phyloP scores from a whole-genome alignment of 164 flowering plant genomes.

The Vitis amurensis region DNA sequence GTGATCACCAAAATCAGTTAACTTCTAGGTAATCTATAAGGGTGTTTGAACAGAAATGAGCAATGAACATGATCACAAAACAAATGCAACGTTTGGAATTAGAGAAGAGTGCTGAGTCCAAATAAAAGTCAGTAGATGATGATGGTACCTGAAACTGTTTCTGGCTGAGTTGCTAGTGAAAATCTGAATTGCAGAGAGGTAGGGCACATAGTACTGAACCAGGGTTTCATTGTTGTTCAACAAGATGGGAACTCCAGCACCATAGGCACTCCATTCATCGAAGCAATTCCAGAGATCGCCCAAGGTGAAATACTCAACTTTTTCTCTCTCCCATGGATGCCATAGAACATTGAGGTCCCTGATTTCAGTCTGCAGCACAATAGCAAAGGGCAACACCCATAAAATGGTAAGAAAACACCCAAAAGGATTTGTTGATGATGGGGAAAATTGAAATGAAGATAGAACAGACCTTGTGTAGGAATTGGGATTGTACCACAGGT shows the following conservation, averaged over 20 bases:
- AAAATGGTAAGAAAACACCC: background rate
- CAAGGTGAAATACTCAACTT: slow-evolving; percentile 73
- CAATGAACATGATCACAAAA: too few relatives aligned
- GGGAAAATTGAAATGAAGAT: background rate
- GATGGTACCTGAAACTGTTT: slow-evolving; percentile 45
- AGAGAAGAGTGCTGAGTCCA: too few relatives aligned
- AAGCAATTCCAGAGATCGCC: slow-evolving; percentile 86
- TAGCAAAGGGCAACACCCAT: background rate
- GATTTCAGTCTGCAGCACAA: slow-evolving; percentile 48
- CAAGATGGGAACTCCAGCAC: slow-evolving; percentile 78
- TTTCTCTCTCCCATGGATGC: slow-evolving; percentile 90
- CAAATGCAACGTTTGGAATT: too few relatives aligned
- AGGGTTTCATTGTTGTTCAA: slow-evolving; percentile 54
- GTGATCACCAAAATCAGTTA: too few relatives aligned
- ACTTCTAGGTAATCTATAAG: too few relatives aligned
- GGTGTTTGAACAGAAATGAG: background rate
- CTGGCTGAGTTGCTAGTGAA: slow-evolving; percentile 61
- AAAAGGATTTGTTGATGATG: too few relatives aligned
- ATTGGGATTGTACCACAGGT: slow-evolving; percentile 70
- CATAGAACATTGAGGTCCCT: slow-evolving; percentile 71
- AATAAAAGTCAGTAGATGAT: background rate
- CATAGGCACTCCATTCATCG: slow-evolving; percentile 97
- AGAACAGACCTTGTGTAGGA: slow-evolving; percentile 67
- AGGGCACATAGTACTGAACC: slow-evolving; percentile 93
- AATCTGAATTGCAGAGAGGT: slow-evolving; percentile 92